A percentile compares a stretch with the other conserved stretches of the same genome.
Conservation (phyloP, 140 eudicot species). For the Oenanthe javanica region DNA sequence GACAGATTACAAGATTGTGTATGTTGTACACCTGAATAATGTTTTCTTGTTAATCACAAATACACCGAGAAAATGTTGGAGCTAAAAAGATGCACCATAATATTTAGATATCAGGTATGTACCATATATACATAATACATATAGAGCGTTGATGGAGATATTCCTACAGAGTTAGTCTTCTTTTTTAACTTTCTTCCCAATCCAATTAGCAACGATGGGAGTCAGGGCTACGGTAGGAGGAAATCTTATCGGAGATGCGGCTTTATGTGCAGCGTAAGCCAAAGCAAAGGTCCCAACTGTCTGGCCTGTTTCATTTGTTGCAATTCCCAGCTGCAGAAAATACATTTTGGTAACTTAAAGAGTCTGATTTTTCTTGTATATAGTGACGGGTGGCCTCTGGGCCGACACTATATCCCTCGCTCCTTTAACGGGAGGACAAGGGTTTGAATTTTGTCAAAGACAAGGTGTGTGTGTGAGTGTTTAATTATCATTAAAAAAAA, state of each 20-base stretch:
- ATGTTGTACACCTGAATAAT: not conserved
- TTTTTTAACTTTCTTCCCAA: conserved; percentile 78
- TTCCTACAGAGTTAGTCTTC: conserved; percentile 26
- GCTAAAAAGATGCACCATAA: not conserved
- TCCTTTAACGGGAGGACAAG: too few species aligned
- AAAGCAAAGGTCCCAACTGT: conserved; percentile 92
- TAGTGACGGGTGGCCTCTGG: too few species aligned
- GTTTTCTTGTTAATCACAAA: conserved; percentile 9
- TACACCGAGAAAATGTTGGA: not conserved
- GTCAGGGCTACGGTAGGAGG: conserved; percentile 98
- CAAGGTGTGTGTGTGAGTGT: too few species aligned
- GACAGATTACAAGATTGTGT: not conserved
- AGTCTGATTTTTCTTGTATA: not conserved
- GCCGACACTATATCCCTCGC: too few species aligned
- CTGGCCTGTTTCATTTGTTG: conserved; percentile 69
- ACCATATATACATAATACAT: conserved; percentile 8
- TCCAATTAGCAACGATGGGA: conserved; percentile 94
- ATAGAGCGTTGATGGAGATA: conserved; percentile 14
- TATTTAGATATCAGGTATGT: not conserved
- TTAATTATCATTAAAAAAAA: too few species aligned
- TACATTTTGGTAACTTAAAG: not conserved
- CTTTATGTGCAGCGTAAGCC: conserved; percentile 99
- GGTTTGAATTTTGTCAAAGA: too few species aligned
- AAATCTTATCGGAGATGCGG: conserved; percentile 94
- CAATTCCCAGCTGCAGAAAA: conserved; percentile 65